These are phyloP conservation scores for Komagataella ulmi DNA, from an alignment of 805 yeast genomes.

Conservation along the genomic window DNA sequence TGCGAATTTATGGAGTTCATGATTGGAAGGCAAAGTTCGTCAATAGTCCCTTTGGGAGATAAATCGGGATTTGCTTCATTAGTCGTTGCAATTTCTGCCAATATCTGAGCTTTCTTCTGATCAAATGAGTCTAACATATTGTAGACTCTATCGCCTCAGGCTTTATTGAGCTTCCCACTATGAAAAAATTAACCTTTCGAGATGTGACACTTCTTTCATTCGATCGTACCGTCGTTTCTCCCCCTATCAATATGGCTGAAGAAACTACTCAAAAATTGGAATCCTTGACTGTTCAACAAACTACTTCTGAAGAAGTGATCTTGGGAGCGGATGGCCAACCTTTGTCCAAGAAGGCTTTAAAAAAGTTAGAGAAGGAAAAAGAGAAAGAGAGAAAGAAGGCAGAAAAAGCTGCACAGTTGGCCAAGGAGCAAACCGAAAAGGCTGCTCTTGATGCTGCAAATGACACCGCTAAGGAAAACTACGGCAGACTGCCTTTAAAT, in stretches of 20 bases:
- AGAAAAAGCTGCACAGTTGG: constrained; percentile 80
- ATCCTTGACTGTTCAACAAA: constrained; percentile 9
- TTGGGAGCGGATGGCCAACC: constrained; percentile 65
- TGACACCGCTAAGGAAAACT: constrained; percentile 78
- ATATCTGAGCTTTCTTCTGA: constrained; percentile 46
- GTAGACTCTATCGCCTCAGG: background rate
- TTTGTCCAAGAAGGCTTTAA: constrained; percentile 83
- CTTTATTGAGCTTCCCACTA: background rate
- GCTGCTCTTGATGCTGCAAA: constrained; percentile 48
- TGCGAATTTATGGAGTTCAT: constrained; percentile 54
- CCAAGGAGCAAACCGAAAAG: constrained; percentile 74
- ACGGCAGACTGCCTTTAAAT: constrained; percentile 81
- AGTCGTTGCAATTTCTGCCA: constrained; percentile 35
- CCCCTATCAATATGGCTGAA: background rate
- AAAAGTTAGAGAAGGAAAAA: constrained; percentile 85
- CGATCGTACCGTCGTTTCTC: background rate
- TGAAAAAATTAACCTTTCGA: background rate
- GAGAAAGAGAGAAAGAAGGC: constrained; percentile 91
- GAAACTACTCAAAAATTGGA: constrained; percentile 13
- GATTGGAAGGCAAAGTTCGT: constrained; percentile 57
- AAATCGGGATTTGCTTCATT: constrained; percentile 32
- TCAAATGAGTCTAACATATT: constrained; percentile 42
- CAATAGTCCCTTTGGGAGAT: constrained; percentile 88
- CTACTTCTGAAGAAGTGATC: constrained; percentile 8
- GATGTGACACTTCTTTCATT: background rate